These are phyloP conservation scores for Dendrobium officinale DNA, from an alignment of 106 monocot genomes.

Conservation along the genomic window DNA sequence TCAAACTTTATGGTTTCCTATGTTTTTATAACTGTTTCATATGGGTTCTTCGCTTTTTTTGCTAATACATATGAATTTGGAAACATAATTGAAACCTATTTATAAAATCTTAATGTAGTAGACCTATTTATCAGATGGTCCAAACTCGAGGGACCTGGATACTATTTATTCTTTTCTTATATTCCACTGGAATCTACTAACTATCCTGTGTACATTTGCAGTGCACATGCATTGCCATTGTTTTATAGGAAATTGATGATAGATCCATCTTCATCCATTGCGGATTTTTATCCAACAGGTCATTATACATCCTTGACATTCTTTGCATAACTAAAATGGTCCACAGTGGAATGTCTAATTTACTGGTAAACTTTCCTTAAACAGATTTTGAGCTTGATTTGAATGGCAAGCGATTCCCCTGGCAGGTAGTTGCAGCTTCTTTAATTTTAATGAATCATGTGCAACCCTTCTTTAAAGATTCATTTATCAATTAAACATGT, in stretches of 20 bases:
- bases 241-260: slow-evolving; percentile 17
- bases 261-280: slow-evolving; percentile 18
- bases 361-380: not conserved
- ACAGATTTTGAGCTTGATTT: slow-evolving; percentile 15
- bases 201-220: not conserved
- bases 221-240: slow-evolving; percentile 16
- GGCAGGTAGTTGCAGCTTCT: slow-evolving; percentile 12
- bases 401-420: slow-evolving; percentile 21
- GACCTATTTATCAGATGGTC: too few species aligned
- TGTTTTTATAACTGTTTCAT: not conserved
- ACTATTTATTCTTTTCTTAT: too few species aligned
- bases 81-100: not conserved
- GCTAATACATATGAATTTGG: not conserved
- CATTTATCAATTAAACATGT: too few species aligned
- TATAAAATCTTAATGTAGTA: too few species aligned
- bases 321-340: not conserved
- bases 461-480: too few species aligned
- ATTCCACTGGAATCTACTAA: too few species aligned
- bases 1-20: not conserved
- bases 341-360: not conserved
- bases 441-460: too few species aligned
- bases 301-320: not conserved
- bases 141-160: too few species aligned
- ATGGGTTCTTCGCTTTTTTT: not conserved
- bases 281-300: slow-evolving; percentile 19